A percentile compares a stretch with the other conserved stretches of the same genome.
Conservation (phyloP, 192 early-diverging fungal species). For the Allomyces arbusculus region DNA sequence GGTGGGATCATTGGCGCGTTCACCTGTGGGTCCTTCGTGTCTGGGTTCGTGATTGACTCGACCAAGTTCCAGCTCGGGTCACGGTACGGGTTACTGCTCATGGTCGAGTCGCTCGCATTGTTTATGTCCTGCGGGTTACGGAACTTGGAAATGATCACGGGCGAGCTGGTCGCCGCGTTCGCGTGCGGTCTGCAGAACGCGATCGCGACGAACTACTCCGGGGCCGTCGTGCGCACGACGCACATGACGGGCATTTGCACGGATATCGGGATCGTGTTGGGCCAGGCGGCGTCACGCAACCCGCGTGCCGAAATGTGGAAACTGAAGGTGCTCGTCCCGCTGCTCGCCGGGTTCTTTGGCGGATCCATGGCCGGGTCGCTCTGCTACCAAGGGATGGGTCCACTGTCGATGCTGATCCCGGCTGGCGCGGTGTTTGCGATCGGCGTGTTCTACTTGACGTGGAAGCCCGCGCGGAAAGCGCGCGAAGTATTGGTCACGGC, state of each 20-base stretch:
- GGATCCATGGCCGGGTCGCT: conserved; percentile 8
- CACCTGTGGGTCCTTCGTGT: conserved; percentile 28
- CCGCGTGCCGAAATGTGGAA: conserved; percentile 26
- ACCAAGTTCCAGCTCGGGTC: conserved; percentile 29
- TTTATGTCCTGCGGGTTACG: conserved; percentile 15
- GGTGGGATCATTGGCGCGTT: conserved; percentile 21
- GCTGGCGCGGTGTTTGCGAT: neutral
- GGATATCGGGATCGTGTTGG: conserved; percentile 37
- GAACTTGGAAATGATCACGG: conserved; percentile 17
- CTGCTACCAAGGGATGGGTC: neutral
- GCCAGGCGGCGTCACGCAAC: conserved; percentile 25
- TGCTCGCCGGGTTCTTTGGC: conserved; percentile 18
- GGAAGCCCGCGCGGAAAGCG: neutral
- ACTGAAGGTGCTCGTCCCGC: conserved; percentile 27
- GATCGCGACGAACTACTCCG: conserved; percentile 28
- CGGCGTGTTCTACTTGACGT: conserved; percentile 2
- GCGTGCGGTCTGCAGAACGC: conserved; percentile 36
- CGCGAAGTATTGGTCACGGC: neutral
- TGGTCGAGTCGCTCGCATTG: conserved; percentile 18
- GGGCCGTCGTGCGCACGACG: conserved; percentile 29
- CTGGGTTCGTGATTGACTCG: conserved; percentile 31
- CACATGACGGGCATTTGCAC: conserved; percentile 36
- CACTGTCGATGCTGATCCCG: neutral
- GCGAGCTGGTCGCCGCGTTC: conserved; percentile 36
- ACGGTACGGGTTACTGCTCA: conserved; percentile 20